Evolutionary conservation across 441 rosid species (phyloP), one percentile per base, ranked within the genome.

Genomic region (Pelargonium cotyledonis): DNA sequence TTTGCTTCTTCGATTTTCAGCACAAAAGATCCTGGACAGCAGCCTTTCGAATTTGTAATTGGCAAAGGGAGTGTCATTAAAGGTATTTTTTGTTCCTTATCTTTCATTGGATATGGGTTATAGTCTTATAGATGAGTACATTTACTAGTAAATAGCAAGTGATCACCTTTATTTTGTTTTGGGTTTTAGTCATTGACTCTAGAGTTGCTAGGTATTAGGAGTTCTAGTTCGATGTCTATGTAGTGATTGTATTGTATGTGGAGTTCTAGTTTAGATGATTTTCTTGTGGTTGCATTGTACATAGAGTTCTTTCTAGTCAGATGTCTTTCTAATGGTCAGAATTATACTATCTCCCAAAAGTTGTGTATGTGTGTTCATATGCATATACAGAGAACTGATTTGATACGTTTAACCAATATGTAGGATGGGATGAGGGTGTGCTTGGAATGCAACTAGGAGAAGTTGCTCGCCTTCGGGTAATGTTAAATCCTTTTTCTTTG

Each of bases 381-480:
- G 38, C 31, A 15, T 68, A 7, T 51, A 44, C 16, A 70, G 57
- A 60, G 18, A 64, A 58, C 44, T 74, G 47, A 61, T 47, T 51
- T 26, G 31, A 61, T n/a, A 21, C 69, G 62, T 61, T 63, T 6
- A 9, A 51, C 62, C 8, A n/a, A 12, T 63, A 29, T 79, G 74
- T 74, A 93, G 98, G 98, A 76, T 90, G 97, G 97, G 98, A 93
- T 84, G 98, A 90, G 85, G 98, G 98, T 64, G 98, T 93, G 73
- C 2, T 88, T 79, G 97, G 89, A 73, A 93, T 93, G 98, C 96
- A 90, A 78, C 71, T 89, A 63, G 98, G 97, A 80, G 98, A 93
- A 77, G 82, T 80, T 68, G 97, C 98, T 80, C 95, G 91, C 64
- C 85, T 90, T 46, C 82, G 83, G 98, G 98, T 93, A 86, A 82